phyloP scores from a whole-genome alignment of 2,329 filamentous ascomycete species.

The Pezicula neosporulosa region DNA sequence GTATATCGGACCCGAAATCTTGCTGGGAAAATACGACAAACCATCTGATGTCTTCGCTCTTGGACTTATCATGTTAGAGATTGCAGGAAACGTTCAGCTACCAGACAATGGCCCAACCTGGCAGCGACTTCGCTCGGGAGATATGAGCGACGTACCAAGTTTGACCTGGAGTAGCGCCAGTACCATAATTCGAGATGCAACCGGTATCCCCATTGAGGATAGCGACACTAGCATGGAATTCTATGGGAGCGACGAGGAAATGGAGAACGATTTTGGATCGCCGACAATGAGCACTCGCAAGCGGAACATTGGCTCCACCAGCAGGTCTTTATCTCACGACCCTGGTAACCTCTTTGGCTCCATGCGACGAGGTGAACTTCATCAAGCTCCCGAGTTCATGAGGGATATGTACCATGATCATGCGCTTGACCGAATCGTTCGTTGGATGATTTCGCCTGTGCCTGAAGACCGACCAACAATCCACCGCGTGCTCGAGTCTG shows the following conservation, averaged over 20 bases:
- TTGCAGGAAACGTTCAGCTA: constrained; percentile 87
- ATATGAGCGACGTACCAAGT: constrained; percentile 84
- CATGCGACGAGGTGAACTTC: constrained; percentile 50
- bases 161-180: constrained; percentile 77
- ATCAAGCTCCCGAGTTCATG: constrained; percentile 84
- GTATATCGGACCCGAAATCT: constrained; percentile 92
- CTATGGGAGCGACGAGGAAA: constrained; percentile 35
- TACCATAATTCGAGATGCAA: constrained; percentile 69
- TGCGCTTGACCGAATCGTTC: constrained; percentile 79
- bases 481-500: constrained; percentile 67
- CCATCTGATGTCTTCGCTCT: constrained; percentile 92
- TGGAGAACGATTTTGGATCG: constrained; percentile 33
- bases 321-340: constrained; percentile 27
- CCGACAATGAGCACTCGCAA: constrained; percentile 26
- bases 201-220: constrained; percentile 58
- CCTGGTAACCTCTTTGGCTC: constrained; percentile 32
- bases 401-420: constrained; percentile 66
- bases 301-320: constrained; percentile 23
- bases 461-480: constrained; percentile 71
- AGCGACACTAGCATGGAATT: constrained; percentile 26
- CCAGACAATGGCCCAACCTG: constrained; percentile 91
- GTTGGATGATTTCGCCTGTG: constrained; percentile 81
- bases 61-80: constrained; percentile 91
- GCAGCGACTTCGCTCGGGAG: constrained; percentile 84
- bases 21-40: constrained; percentile 82